Percentiles rank a stretch among this genome's conserved stretches.
Evolutionary conservation across 2,329 filamentous ascomycete genomes (phyloP).

Genomic region (Sphaerulina vaccinii): DNA sequence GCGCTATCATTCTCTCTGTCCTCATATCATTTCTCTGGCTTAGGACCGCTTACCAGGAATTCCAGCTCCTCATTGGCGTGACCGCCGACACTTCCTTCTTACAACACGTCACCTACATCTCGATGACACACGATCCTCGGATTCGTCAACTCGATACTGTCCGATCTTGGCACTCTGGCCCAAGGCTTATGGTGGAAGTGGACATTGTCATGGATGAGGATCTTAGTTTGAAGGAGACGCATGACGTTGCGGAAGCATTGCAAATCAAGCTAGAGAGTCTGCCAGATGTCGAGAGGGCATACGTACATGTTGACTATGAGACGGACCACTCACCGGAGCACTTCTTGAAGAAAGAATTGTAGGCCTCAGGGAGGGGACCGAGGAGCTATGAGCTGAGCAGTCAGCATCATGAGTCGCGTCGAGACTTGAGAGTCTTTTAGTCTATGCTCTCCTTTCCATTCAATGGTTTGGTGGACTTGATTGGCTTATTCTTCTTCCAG

Average conservation of each 20-base stretch:
- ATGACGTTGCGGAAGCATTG: conserved; percentile 90
- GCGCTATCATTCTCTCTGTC: conserved; percentile 78
- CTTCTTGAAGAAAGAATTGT: conserved; percentile 65
- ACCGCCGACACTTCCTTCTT: conserved; percentile 81
- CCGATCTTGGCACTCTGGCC: conserved; percentile 85
- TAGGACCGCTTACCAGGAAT: conserved; percentile 81
- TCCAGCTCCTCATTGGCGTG: conserved; percentile 86
- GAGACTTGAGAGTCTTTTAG: no score
- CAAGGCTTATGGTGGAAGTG: conserved; percentile 88
- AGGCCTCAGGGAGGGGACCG: no score
- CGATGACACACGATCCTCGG: conserved; percentile 79
- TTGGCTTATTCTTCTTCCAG: no score
- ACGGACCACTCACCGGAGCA: conserved; percentile 93
- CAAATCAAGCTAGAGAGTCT: conserved; percentile 92
- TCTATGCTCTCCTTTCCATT: no score
- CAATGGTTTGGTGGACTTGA: no score
- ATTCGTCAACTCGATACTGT: conserved; percentile 93
- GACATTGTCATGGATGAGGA: conserved; percentile 89
- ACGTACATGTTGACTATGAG: conserved; percentile 97
- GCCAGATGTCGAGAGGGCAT: conserved; percentile 87
- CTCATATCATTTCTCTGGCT: conserved; percentile 81
- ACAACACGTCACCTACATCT: conserved; percentile 94
- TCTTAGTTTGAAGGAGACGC: conserved; percentile 71
- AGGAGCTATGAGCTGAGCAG: no score
- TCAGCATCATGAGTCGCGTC: no score